These are phyloP conservation scores for Zelonia costaricensis DNA, from an alignment of 208 protist species.

Conservation along the genomic window DNA sequence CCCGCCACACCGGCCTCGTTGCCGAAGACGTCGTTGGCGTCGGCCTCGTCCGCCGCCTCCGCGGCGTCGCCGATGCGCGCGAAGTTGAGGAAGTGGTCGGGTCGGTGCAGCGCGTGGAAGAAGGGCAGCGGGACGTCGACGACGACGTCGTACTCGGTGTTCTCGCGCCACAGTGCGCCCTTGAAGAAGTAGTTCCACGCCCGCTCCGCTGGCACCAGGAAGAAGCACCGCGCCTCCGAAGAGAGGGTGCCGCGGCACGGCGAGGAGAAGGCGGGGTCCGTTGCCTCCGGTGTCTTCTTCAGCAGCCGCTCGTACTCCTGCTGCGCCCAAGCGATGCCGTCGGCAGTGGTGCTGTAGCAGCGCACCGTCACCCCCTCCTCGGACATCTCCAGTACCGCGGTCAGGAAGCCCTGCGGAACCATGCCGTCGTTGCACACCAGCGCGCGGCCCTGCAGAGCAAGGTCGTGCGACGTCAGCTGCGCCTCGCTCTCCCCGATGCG, in stretches of 20 bases:
- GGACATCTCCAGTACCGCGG: conserved; percentile 53
- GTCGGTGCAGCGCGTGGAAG: conserved; percentile 72
- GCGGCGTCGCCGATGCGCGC: conserved; percentile 54
- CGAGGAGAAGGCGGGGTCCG: conserved; percentile 41
- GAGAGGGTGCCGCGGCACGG: conserved; percentile 69
- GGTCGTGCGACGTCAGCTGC: conserved; percentile 70
- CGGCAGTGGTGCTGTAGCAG: conserved; percentile 80
- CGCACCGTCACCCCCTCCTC: conserved; percentile 71
- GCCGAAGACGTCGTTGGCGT: conserved; percentile 60
- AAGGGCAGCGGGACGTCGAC: conserved; percentile 72
- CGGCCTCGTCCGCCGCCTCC: conserved; percentile 60
- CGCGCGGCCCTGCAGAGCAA: conserved; percentile 78
- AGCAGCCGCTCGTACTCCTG: conserved; percentile 50
- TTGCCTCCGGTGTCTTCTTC: conserved; percentile 59
- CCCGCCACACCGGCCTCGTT: conserved; percentile 38
- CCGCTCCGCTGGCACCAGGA: conserved; percentile 69
- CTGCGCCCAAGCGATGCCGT: conserved; percentile 79
- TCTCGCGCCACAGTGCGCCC: conserved; percentile 77
- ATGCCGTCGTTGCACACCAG: conserved; percentile 71
- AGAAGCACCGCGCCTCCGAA: conserved; percentile 71
- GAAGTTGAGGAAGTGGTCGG: conserved; percentile 90
- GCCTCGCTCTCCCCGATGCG: conserved; percentile 73
- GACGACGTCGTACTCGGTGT: conserved; percentile 72
- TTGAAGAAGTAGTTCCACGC: conserved; percentile 90
- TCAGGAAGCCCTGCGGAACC: conserved; percentile 33